These are phyloP conservation scores for Knufia fluminis DNA, from an alignment of 2,329 filamentous ascomycete genomes.

Conservation along the genomic window DNA sequence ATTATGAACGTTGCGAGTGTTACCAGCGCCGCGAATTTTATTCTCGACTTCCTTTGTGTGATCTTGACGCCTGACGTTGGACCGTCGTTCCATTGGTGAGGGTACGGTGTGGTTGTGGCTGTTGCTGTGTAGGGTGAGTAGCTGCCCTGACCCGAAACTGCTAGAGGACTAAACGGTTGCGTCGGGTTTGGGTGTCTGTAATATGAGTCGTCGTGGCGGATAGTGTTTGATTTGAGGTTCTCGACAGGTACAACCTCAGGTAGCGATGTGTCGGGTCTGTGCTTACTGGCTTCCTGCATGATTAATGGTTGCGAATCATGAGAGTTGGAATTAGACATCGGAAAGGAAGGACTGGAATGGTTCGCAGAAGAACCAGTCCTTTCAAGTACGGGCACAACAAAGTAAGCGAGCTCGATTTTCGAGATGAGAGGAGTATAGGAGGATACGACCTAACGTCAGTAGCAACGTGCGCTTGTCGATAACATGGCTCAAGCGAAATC, in stretches of 20 bases:
- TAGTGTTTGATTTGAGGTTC: neutral
- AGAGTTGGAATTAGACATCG: neutral
- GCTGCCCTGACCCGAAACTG: neutral
- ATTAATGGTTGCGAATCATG: constrained; percentile 1
- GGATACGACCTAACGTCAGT: too few species aligned
- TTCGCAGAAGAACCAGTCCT: neutral
- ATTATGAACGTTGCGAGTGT: neutral
- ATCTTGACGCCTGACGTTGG: neutral
- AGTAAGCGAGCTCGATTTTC: too few species aligned
- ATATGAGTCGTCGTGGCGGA: neutral
- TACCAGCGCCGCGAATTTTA: neutral
- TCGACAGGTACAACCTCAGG: neutral
- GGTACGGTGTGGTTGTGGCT: neutral
- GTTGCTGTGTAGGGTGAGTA: neutral
- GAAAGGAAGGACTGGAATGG: neutral
- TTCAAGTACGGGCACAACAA: too few species aligned
- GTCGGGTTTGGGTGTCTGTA: neutral
- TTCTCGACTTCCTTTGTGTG: neutral
- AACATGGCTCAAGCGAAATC: too few species aligned
- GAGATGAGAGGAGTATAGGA: too few species aligned
- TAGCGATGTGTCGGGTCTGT: neutral
- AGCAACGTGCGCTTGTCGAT: too few species aligned
- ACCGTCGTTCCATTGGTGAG: neutral
- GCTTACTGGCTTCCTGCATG: neutral
- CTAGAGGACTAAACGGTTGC: neutral